Evolutionary conservation across 202 grass and related monocot species (phyloP), one percentile per base, ranked within the genome.

Genomic region (Panicum virgatum): DNA sequence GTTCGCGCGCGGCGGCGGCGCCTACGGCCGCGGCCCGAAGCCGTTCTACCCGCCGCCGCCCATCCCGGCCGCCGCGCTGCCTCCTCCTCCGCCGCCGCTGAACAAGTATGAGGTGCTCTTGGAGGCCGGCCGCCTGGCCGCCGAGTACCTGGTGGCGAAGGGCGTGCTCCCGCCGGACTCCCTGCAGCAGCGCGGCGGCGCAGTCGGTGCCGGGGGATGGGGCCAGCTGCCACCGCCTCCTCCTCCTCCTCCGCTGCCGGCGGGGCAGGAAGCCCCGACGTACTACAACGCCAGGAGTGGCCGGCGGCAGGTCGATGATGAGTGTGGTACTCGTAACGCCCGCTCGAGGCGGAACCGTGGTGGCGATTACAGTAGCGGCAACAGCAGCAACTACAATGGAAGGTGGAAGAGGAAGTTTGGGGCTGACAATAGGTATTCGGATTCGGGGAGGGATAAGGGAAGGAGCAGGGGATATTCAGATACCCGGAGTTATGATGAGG

Each of bases 91-190:
- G 0, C 32, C 32, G 66, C 82, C 79, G 38, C 85, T 83, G 15
- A 69, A 82, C 69, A 98, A 91, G 80, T 74, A 84, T 12, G 96
- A 95, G 51, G 88, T 98, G 75, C 77, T 98, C 16, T 87, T 95
- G 65, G 96, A 98, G 73, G 96, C 96, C 11, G 96, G 96, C 22
- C 96, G 96, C 44, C 96, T 98, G 19, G 96, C 96, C 8, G 86
- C 96, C 14, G 96, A 98, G 85, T 95, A 98, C 75, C 58, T 98
- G 80, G 92, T 98, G 25, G 69, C 87, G 11, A 84, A 88, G 71
- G 96, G 96, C 29, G 92, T 86, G 75, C 90, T 98, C 32, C 90
- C 92, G 36, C 84, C 90, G 13, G 86, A 51, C 42, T 78, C 80
- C 29, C 80, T 94, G 48, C 92, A 85, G 32, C 83, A 45, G 47